Conservation (phyloP, 495 filamentous ascomycete species). For the Penicillium pulvis region DNA sequence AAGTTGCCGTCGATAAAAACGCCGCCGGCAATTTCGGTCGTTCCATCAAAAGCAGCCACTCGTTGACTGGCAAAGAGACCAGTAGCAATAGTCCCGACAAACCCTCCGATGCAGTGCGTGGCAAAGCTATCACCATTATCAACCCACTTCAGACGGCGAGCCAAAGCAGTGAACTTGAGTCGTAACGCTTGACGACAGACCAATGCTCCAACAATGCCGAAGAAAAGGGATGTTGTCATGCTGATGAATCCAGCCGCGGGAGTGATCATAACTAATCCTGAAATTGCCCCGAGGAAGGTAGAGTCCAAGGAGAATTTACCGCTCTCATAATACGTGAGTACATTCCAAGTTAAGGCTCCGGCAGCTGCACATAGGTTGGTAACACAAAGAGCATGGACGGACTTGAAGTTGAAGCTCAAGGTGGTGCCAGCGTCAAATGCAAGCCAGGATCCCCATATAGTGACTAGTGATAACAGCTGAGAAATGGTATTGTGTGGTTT, state of each 20-base stretch:
- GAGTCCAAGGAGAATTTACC: constrained; percentile 50
- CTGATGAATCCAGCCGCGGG: constrained; percentile 50
- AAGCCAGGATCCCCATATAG: constrained; percentile 58
- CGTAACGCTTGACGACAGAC: constrained; percentile 49
- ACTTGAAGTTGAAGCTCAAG: constrained; percentile 46
- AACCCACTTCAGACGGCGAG: constrained; percentile 38
- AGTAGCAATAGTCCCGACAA: constrained; percentile 40
- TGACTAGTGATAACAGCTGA: constrained; percentile 52
- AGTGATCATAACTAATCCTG: constrained; percentile 53
- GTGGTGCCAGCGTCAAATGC: constrained; percentile 58
- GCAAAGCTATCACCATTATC: constrained; percentile 51
- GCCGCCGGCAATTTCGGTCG: constrained; percentile 38
- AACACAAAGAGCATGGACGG: constrained; percentile 49
- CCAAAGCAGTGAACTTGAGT: constrained; percentile 48
- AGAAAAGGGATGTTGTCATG: constrained; percentile 44
- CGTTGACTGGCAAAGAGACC: constrained; percentile 40
- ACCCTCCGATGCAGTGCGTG: constrained; percentile 47
- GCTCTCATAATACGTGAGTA: constrained; percentile 46
- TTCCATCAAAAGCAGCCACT: constrained; percentile 46
- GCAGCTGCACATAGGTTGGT: constrained; percentile 52
- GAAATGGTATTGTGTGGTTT: constrained; percentile 49
- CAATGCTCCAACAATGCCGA: constrained; percentile 44
- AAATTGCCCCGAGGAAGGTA: constrained; percentile 53
- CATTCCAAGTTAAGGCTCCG: constrained; percentile 49
- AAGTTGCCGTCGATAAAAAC: constrained; percentile 54